Conservation (phyloP, 345 rosid genomes). For the Schrenkiella parvula region DNA sequence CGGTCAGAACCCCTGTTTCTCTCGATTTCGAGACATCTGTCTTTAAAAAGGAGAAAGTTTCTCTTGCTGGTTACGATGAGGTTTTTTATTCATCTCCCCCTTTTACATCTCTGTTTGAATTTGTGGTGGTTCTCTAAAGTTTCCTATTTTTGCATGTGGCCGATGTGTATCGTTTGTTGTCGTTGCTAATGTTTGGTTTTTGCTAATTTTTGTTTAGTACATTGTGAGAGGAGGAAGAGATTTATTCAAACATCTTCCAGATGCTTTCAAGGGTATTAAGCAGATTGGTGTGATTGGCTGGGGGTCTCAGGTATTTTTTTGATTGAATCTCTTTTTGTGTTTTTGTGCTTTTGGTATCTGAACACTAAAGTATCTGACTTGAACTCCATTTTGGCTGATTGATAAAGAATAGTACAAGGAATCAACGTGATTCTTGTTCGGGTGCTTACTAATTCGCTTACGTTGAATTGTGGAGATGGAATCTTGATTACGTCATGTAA, state of each 20-base stretch:
- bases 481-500: neutral
- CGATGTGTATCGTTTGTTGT: neutral
- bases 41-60: conserved; percentile 74
- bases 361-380: too few relatives aligned
- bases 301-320: conserved; percentile 74
- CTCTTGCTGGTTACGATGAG: conserved; percentile 81
- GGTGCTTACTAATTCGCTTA: neutral
- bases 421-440: neutral
- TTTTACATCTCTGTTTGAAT: neutral
- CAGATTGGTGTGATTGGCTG: conserved; percentile 94
- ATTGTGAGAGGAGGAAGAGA: conserved; percentile 98
- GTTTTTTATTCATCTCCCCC: conserved; percentile 17
- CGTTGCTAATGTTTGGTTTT: neutral
- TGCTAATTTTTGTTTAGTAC: conserved; percentile 40
- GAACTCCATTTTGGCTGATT: too few relatives aligned
- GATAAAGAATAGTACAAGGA: too few relatives aligned
- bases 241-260: conserved; percentile 74
- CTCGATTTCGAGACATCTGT: conserved; percentile 73
- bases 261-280: conserved; percentile 83
- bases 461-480: neutral
- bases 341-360: neutral
- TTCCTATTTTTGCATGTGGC: neutral
- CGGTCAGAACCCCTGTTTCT: conserved; percentile 29
- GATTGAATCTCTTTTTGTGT: neutral
- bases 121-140: neutral